Conservation (phyloP, 768 basidiomycete genomes). For the Obba rivulosa region DNA sequence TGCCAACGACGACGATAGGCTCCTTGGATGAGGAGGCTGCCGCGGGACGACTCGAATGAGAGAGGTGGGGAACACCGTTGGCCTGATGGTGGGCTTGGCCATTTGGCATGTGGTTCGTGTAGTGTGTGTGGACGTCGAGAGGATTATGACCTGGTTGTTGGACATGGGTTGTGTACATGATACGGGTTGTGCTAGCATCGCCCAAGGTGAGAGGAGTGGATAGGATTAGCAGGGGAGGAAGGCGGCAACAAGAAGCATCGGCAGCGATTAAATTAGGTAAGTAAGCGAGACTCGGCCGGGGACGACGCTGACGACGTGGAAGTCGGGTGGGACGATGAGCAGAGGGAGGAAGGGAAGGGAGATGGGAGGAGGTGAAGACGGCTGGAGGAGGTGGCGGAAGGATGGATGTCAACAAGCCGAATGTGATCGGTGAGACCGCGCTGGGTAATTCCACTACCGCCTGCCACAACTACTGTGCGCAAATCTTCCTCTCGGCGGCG, state of each 20-base stretch:
- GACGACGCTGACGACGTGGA: not conserved
- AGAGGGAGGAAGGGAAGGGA: slow-evolving; percentile 1
- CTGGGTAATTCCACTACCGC: slow-evolving; percentile 9
- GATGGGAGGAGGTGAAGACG: not conserved
- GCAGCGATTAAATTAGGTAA: slow-evolving; percentile 21
- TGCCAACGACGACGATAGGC: slow-evolving; percentile 61
- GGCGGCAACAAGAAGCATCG: slow-evolving; percentile 18
- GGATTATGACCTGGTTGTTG: slow-evolving; percentile 35
- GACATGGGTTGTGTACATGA: slow-evolving; percentile 53
- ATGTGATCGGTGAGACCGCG: slow-evolving; percentile 7
- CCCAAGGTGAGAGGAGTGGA: slow-evolving; percentile 28
- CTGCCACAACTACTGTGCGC: not conserved
- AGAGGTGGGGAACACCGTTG: slow-evolving; percentile 9
- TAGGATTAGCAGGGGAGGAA: slow-evolving; percentile 25
- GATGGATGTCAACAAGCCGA: slow-evolving; percentile 6
- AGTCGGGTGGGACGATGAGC: not conserved
- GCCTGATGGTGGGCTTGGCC: slow-evolving; percentile 19
- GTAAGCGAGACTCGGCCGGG: slow-evolving; percentile 1
- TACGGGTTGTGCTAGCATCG: slow-evolving; percentile 48
- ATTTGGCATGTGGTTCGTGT: slow-evolving; percentile 28
- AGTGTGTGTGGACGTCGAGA: slow-evolving; percentile 28
- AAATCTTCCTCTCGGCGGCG: not conserved
- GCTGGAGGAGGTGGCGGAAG: slow-evolving; percentile 4
- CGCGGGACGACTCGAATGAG: slow-evolving; percentile 14
- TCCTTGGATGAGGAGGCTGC: slow-evolving; percentile 38